These are phyloP conservation scores for Rhodotorula kratochvilovae DNA, from an alignment of 768 basidiomycete species.

Conservation along the genomic window DNA sequence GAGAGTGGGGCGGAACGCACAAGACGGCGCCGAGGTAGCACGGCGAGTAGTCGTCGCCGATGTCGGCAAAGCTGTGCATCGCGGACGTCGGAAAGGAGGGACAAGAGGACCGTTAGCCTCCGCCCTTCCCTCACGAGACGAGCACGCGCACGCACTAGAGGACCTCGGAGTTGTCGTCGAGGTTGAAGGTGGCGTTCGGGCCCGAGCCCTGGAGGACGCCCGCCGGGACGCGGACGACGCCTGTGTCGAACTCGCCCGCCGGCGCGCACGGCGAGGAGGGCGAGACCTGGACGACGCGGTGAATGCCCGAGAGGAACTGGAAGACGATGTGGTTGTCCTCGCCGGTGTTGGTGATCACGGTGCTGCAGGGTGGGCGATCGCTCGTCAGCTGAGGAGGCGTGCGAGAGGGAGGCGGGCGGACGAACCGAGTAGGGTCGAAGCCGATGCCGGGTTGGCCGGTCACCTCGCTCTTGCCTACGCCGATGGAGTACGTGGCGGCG, in stretches of 20 bases:
- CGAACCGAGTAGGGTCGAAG: slow-evolving; percentile 24
- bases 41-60: not conserved
- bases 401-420: not conserved
- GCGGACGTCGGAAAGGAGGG: not conserved
- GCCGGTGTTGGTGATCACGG: not conserved
- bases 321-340: slow-evolving; percentile 3
- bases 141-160: slow-evolving; percentile 3
- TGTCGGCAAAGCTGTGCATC: slow-evolving; percentile 26
- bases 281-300: slow-evolving; percentile 27
- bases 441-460: slow-evolving; percentile 20
- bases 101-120: not conserved
- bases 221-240: not conserved
- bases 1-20: not conserved
- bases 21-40: slow-evolving; percentile 38
- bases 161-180: slow-evolving; percentile 17
- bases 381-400: no score
- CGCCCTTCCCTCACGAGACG: fast-evolving
- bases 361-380: not conserved
- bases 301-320: slow-evolving; percentile 7
- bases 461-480: slow-evolving; percentile 26
- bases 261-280: slow-evolving; percentile 11
- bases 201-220: slow-evolving; percentile 11
- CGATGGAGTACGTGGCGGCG: not conserved
- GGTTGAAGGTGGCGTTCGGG: slow-evolving; percentile 6
- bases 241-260: slow-evolving; percentile 14